Evolutionary conservation across 345 rosid species (phyloP).

Genomic region (Dipteronia dyeriana): DNA sequence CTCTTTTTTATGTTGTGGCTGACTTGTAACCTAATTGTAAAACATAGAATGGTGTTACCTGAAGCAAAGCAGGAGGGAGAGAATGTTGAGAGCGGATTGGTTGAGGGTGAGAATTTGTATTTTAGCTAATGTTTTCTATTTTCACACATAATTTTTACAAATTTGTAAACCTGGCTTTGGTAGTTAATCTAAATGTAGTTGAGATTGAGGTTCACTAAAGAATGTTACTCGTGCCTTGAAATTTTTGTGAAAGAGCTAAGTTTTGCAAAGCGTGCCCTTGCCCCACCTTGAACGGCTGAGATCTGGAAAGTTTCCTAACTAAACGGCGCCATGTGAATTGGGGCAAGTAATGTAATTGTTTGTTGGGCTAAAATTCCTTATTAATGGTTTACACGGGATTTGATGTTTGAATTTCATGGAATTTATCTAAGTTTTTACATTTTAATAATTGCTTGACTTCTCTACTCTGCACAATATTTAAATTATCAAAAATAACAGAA

Average conservation of each 20-base stretch:
- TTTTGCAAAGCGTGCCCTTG: too few species aligned
- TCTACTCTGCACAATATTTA: too few species aligned
- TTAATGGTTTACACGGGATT: too few species aligned
- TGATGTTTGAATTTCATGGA: too few species aligned
- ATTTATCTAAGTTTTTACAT: too few species aligned
- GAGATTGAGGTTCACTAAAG: not conserved
- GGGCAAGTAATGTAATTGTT: too few species aligned
- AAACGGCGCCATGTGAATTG: too few species aligned
- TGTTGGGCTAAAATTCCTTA: too few species aligned
- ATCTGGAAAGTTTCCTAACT: too few species aligned
- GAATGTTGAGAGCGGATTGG: not conserved
- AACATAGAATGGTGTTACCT: conserved; percentile 5
- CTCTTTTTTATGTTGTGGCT: not conserved
- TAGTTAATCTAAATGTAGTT: not conserved
- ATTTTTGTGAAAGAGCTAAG: not conserved
- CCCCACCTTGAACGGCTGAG: too few species aligned
- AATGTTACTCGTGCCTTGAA: not conserved
- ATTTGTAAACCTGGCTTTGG: conserved; percentile 7
- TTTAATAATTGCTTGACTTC: too few species aligned
- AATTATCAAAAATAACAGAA: too few species aligned
- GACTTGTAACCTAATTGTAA: conserved; percentile 1
- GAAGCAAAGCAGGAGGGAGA: not conserved
- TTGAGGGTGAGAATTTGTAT: not conserved
- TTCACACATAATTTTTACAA: not conserved
- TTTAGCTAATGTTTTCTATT: not conserved